A percentile compares a stretch with the other conserved stretches of the same genome.
Conservation (phyloP, 306 rosid genomes). For the Betula pendula region DNA sequence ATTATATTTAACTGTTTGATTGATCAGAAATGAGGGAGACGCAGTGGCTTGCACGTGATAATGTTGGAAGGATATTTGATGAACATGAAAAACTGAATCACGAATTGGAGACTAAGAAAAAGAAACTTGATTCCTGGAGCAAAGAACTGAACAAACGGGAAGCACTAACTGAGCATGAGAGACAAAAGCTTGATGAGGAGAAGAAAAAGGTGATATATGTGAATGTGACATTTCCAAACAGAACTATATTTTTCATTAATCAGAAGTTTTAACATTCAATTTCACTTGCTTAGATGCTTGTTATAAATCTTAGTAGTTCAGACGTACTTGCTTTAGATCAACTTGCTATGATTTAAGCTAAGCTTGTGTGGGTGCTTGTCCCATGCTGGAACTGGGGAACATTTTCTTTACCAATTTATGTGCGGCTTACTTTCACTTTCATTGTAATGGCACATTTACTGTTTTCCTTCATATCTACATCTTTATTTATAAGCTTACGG, state of each 20-base stretch:
- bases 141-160: conserved; percentile 84
- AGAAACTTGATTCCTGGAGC: conserved; percentile 82
- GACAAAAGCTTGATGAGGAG: conserved; percentile 86
- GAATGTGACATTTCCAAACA: neutral
- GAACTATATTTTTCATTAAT: neutral
- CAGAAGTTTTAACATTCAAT: neutral
- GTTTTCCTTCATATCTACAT: neutral
- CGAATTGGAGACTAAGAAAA: conserved; percentile 76
- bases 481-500: neutral
- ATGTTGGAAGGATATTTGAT: conserved; percentile 65
- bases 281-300: conserved; percentile 1
- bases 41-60: conserved; percentile 65
- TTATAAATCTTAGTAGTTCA: neutral
- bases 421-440: neutral
- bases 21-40: conserved; percentile 69
- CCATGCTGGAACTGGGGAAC: neutral
- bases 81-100: conserved; percentile 77
- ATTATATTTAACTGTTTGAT: conserved; percentile 2
- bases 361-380: neutral
- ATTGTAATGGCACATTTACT: neutral
- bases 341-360: conserved; percentile 6
- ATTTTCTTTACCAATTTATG: neutral
- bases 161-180: conserved; percentile 81
- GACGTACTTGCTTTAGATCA: too few relatives aligned
- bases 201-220: conserved; percentile 62